Evolutionary conservation across 495 filamentous ascomycete species (phyloP).

Genomic region (Clohesyomyces aquaticus): DNA sequence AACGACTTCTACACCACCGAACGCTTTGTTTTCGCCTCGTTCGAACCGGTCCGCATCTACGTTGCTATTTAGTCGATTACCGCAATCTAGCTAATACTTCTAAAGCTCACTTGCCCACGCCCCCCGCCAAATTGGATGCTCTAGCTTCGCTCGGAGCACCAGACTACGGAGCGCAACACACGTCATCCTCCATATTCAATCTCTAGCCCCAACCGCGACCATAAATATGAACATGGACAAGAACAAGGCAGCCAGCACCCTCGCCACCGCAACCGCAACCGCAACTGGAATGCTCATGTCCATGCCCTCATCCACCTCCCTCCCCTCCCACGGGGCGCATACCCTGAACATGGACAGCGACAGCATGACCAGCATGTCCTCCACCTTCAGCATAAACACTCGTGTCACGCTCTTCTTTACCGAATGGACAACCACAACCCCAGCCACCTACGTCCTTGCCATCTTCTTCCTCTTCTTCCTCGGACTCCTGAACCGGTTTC

Average conservation of each 20-base stretch:
- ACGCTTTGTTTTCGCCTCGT: no score
- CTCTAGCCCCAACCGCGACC: not conserved
- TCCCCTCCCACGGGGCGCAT: no score
- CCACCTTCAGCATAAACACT: constrained; percentile 18
- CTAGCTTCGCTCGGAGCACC: no score
- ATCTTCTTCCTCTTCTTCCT: constrained; percentile 26
- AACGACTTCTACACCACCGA: no score
- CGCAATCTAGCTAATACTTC: no score
- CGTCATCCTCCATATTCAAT: not conserved
- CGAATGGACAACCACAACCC: constrained; percentile 20
- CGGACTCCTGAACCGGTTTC: constrained; percentile 20
- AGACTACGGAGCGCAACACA: no score
- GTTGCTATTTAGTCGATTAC: no score
- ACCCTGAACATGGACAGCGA: no score
- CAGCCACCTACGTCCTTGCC: constrained; percentile 15
- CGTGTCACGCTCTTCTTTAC: constrained; percentile 22
- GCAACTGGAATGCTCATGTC: not conserved
- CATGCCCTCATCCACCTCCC: no score
- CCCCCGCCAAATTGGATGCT: no score
- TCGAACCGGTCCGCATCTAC: no score
- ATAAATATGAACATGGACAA: constrained; percentile 11
- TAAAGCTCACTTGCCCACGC: no score
- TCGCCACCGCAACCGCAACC: not conserved
- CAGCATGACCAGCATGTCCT: constrained; percentile 15
- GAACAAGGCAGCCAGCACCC: not conserved